These are phyloP conservation scores for Arthrobotrys entomopaga DNA, from an alignment of 2,329 filamentous ascomycete species.

Conservation along the genomic window DNA sequence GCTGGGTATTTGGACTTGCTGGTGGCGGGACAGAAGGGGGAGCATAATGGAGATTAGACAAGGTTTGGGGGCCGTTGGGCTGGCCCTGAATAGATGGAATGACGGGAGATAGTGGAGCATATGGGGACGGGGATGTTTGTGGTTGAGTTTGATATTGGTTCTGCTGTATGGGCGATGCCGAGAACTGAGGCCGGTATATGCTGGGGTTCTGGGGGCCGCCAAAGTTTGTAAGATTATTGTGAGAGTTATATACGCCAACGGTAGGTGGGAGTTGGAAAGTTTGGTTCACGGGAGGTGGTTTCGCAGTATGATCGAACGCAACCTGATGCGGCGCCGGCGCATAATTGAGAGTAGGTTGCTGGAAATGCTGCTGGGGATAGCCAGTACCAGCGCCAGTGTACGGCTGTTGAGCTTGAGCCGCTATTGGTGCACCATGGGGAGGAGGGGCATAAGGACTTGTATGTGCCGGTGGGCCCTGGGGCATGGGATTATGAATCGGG, in stretches of 20 bases:
- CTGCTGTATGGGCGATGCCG: background rate
- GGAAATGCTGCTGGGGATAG: conserved; percentile 14
- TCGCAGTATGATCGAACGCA: background rate
- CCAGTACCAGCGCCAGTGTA: background rate
- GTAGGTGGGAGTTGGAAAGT: background rate
- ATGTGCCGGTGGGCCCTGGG: background rate
- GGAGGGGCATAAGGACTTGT: background rate
- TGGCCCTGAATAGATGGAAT: background rate
- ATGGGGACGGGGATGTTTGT: background rate
- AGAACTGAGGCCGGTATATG: background rate
- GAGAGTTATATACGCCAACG: background rate
- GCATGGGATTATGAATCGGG: background rate
- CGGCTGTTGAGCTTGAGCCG: conserved; percentile 1
- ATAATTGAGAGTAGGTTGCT: background rate
- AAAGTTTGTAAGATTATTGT: background rate
- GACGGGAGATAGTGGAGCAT: background rate
- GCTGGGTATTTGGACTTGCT: background rate
- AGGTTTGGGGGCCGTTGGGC: background rate
- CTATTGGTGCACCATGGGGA: background rate
- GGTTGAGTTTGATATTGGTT: too few relatives aligned
- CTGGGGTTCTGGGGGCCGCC: background rate
- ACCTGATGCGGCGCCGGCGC: background rate
- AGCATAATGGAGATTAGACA: background rate
- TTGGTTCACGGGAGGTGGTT: background rate
- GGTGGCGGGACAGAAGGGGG: background rate